Evolutionary conservation across 441 rosid genomes (phyloP).

Genomic region (Erysimum pusillum): DNA sequence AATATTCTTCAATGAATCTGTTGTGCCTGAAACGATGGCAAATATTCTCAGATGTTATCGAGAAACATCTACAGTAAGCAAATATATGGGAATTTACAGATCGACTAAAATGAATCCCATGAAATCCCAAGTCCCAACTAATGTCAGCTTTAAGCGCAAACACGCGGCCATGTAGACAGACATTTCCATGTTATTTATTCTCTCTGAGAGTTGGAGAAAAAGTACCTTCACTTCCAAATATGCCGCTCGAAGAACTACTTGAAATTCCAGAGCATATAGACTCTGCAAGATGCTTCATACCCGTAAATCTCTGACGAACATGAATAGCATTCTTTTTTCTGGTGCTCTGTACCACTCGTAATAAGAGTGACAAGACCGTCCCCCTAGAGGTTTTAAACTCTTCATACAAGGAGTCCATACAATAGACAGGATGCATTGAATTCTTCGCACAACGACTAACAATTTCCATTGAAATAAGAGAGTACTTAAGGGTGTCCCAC

Average conservation of each 20-base stretch:
- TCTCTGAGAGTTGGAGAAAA: slow-evolving; percentile 17
- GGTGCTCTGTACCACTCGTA: slow-evolving; percentile 71
- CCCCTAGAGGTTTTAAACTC: slow-evolving; percentile 82
- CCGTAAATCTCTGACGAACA: slow-evolving; percentile 89
- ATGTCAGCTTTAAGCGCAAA: slow-evolving; percentile 16
- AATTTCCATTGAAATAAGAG: slow-evolving; percentile 87
- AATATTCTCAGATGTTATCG: slow-evolving; percentile 23
- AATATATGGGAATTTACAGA: slow-evolving; percentile 12
- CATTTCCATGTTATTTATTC: slow-evolving; percentile 16
- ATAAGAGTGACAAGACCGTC: slow-evolving; percentile 74
- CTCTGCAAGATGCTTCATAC: slow-evolving; percentile 79
- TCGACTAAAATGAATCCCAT: neutral
- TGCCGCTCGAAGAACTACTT: slow-evolving; percentile 49
- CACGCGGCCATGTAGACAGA: slow-evolving; percentile 17
- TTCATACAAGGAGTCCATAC: slow-evolving; percentile 63
- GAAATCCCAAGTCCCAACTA: slow-evolving; percentile 20
- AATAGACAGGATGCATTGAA: slow-evolving; percentile 59
- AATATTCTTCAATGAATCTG: slow-evolving; percentile 57
- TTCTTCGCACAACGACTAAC: slow-evolving; percentile 73
- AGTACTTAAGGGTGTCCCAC: slow-evolving; percentile 96
- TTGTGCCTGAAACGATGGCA: slow-evolving; percentile 59
- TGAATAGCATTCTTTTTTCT: slow-evolving; percentile 66
- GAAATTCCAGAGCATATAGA: slow-evolving; percentile 79
- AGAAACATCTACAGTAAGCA: slow-evolving; percentile 30
- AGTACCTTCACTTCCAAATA: slow-evolving; percentile 63